Evolutionary conservation across 352 stramenopile genomes (phyloP).

Genomic region (Albugo laibachii): DNA sequence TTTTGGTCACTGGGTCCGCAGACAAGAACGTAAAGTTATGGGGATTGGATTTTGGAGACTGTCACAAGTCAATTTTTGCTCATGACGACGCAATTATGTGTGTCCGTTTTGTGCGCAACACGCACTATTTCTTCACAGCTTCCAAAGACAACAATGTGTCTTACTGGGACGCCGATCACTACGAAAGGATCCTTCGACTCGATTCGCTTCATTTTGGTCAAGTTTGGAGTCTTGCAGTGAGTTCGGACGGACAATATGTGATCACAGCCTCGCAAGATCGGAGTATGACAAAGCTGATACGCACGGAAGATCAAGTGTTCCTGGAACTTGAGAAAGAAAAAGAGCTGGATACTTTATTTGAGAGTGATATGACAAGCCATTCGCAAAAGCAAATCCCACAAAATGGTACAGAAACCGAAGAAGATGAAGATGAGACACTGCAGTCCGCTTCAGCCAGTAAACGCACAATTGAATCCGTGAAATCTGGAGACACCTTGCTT

Average conservation of each 20-base stretch:
- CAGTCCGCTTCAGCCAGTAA: slow-evolving; percentile 82
- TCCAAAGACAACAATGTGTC: slow-evolving; percentile 95
- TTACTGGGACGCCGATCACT: slow-evolving; percentile 97
- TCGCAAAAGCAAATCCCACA: slow-evolving; percentile 30
- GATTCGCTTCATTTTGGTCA: slow-evolving; percentile 58
- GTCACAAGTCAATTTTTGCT: slow-evolving; percentile 96
- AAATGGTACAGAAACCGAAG: slow-evolving; percentile 27
- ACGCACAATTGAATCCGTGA: slow-evolving; percentile 84
- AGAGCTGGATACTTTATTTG: slow-evolving; percentile 91
- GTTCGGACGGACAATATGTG: slow-evolving; percentile 86
- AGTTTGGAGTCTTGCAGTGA: slow-evolving; percentile 80
- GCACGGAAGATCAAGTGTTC: slow-evolving; percentile 94
- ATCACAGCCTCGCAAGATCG: slow-evolving; percentile 93
- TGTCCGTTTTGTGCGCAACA: slow-evolving; percentile 87
- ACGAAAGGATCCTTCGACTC: slow-evolving; percentile 84
- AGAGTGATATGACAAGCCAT: slow-evolving; percentile 76
- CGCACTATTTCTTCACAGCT: slow-evolving; percentile 97
- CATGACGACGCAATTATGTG: slow-evolving; percentile 97
- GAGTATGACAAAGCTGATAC: slow-evolving; percentile 91
- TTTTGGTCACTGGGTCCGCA: slow-evolving; percentile 93
- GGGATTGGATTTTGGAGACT: slow-evolving; percentile 99
- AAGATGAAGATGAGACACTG: slow-evolving; percentile 7
- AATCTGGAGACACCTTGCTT: slow-evolving; percentile 81
- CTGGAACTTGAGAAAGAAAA: slow-evolving; percentile 95
- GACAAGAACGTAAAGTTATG: slow-evolving; percentile 99